Conservation (phyloP, 2,329 filamentous ascomycete genomes). For the Trichoderma cornu-damae region DNA sequence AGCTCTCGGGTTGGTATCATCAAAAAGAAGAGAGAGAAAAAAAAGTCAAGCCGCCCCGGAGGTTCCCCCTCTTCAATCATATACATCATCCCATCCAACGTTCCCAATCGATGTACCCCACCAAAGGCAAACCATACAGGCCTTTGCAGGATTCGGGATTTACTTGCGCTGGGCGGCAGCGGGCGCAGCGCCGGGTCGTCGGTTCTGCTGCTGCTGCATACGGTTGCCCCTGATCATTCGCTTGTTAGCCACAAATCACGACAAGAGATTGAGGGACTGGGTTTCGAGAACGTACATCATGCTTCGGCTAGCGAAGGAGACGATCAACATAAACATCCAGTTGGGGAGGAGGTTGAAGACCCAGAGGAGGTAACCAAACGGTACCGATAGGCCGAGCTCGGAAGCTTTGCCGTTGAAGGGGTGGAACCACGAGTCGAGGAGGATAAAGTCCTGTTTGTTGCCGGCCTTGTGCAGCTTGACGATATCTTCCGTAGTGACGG, state of each 20-base stretch:
- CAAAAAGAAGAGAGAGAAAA: no score
- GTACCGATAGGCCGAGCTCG: conserved; percentile 56
- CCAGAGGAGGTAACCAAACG: conserved; percentile 64
- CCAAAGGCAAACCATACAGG: background rate
- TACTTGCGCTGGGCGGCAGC: background rate
- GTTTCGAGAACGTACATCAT: conserved; percentile 61
- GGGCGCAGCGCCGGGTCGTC: conserved; percentile 18
- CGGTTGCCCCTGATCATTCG: conserved; percentile 36
- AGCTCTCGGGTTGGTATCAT: background rate
- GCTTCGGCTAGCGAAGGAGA: conserved; percentile 67
- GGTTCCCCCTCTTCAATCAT: conserved; percentile 4
- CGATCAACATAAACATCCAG: conserved; percentile 72
- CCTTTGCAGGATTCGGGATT: background rate
- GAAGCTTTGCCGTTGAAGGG: conserved; percentile 66
- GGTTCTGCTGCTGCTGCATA: conserved; percentile 24
- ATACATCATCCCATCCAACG: conserved; percentile 5
- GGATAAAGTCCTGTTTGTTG: conserved; percentile 43
- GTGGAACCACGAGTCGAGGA: conserved; percentile 64
- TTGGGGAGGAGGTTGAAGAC: conserved; percentile 61
- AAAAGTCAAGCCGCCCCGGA: background rate
- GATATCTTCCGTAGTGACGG: conserved; percentile 59
- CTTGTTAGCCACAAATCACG: conserved; percentile 24
- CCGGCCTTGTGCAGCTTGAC: conserved; percentile 52
- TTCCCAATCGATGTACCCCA: background rate
- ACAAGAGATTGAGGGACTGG: no score